These are phyloP conservation scores for Micractinium sp. DNA, from an alignment of 139 green algal genomes.

Conservation along the genomic window DNA sequence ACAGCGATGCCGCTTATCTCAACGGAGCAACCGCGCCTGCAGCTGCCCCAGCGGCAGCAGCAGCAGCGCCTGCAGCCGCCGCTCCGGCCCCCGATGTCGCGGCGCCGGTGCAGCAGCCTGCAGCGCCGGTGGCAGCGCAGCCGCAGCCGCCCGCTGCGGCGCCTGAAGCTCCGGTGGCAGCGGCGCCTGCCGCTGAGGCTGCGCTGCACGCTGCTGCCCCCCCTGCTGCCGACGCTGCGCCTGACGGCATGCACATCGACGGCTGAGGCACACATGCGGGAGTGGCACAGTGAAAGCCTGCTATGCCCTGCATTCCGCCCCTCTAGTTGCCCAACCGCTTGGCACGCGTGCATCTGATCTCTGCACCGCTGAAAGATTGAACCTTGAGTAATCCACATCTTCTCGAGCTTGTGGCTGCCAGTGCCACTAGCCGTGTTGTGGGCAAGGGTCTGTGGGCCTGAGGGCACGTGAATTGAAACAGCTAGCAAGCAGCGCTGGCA, in stretches of 20 bases:
- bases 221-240: neutral
- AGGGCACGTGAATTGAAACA: no score
- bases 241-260: conserved; percentile 18
- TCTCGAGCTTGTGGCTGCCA: no score
- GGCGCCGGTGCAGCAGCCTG: neutral
- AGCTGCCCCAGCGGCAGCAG: neutral
- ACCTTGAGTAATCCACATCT: no score
- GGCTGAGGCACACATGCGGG: neutral
- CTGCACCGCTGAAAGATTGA: no score
- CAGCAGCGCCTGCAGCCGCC: neutral
- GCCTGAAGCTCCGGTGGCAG: neutral
- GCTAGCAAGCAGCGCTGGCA: no score
- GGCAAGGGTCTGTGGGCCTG: no score
- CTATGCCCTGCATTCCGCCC: no score
- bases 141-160: neutral
- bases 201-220: neutral
- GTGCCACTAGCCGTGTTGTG: no score
- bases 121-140: neutral
- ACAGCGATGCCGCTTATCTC: neutral
- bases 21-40: neutral
- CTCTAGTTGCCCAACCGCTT: no score
- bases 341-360: no score
- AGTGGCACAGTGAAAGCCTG: no score
- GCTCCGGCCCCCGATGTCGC: neutral
- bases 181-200: neutral